phyloP scores from a whole-genome alignment of 148 eudicot genomes.

The Silene conica region DNA sequence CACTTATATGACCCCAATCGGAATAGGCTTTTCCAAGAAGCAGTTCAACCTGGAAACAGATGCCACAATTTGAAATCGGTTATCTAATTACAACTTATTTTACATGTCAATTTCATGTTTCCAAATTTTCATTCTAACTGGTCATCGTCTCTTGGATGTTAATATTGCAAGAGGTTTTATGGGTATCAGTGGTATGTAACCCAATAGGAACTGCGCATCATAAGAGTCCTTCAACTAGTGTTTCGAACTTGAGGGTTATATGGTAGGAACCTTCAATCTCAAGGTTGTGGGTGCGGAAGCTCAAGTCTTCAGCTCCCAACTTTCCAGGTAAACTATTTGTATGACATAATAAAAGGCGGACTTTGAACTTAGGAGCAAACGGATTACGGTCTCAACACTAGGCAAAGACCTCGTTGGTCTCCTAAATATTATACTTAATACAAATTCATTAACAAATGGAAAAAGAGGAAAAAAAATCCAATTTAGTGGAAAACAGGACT shows the following conservation, averaged over 20 bases:
- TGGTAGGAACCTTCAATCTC: too few species aligned
- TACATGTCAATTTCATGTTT: conserved; percentile 7
- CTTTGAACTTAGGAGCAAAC: too few species aligned
- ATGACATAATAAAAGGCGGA: too few species aligned
- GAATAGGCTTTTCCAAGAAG: conserved; percentile 97
- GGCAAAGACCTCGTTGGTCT: not conserved
- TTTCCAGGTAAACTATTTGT: too few species aligned
- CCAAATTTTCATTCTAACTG: not conserved
- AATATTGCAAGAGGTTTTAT: not conserved
- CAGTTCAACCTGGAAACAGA: conserved; percentile 61
- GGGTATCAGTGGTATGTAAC: not conserved
- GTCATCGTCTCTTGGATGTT: not conserved
- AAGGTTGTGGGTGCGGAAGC: too few species aligned
- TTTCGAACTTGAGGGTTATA: too few species aligned
- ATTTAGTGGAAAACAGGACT: not conserved
- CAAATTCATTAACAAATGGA: not conserved
- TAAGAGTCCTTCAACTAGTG: too few species aligned
- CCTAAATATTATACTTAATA: not conserved
- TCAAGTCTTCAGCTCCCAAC: too few species aligned
- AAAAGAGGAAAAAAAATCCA: not conserved
- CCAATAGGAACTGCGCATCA: too few species aligned
- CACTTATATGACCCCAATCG: conserved; percentile 93
- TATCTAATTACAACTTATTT: not conserved
- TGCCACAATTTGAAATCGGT: not conserved
- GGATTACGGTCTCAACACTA: too few species aligned